Evolutionary conservation across 75 land plant genomes (phyloP).

Genomic region (Picea sitchensis): DNA sequence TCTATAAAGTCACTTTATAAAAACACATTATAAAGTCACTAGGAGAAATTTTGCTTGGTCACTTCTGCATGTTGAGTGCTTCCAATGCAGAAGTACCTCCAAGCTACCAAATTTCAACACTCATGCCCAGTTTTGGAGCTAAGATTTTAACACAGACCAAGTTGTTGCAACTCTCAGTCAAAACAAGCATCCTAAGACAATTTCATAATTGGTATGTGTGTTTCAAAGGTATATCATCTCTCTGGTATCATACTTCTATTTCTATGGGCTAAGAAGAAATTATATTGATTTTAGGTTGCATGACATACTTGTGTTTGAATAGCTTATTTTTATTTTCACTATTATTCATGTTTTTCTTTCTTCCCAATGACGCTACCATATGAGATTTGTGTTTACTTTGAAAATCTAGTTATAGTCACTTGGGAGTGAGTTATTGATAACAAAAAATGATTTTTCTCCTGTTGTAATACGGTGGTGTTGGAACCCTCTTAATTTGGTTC

Average conservation of each 20-base stretch:
- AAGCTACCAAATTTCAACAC: too few species aligned
- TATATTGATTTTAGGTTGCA: background rate
- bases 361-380: background rate
- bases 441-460: background rate
- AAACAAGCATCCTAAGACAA: conserved; percentile 30
- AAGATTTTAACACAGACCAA: conserved; percentile 25
- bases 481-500: background rate
- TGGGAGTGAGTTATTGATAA: background rate
- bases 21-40: too few species aligned
- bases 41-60: too few species aligned
- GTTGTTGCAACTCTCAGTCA: conserved; percentile 8
- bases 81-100: too few species aligned
- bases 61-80: too few species aligned
- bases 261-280: background rate
- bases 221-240: conserved; percentile 45
- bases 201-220: conserved; percentile 54
- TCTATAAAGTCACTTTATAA: too few species aligned
- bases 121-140: background rate
- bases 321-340: background rate
- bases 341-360: background rate
- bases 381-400: background rate
- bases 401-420: background rate
- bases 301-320: background rate
- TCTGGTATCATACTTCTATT: background rate
- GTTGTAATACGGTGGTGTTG: background rate